Conservation (phyloP, 2,329 filamentous ascomycete species). For the Penicillium expansum region DNA sequence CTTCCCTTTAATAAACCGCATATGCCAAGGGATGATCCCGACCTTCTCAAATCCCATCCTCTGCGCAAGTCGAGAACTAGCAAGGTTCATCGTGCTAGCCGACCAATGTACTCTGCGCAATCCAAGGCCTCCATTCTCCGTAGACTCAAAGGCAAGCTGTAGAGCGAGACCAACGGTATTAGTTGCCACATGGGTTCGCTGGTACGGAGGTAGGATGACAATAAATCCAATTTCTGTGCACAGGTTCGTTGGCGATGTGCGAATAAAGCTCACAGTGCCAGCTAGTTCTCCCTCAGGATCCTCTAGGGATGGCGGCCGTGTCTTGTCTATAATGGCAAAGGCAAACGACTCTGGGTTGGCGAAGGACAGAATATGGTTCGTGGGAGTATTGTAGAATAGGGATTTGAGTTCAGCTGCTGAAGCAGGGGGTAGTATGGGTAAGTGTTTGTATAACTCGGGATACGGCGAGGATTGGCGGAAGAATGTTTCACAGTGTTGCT, state of each 20-base stretch:
- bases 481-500: slow-evolving; percentile 13
- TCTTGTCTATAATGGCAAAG: slow-evolving; percentile 21
- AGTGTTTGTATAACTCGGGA: slow-evolving; percentile 18
- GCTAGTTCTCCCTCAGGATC: slow-evolving; percentile 20
- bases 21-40: slow-evolving; percentile 17
- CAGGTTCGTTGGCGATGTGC: slow-evolving; percentile 9
- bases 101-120: slow-evolving; percentile 16
- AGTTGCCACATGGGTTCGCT: slow-evolving; percentile 17
- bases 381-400: slow-evolving; percentile 5
- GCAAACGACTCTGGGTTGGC: slow-evolving; percentile 17
- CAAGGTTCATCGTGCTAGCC: slow-evolving; percentile 16
- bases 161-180: slow-evolving; percentile 16
- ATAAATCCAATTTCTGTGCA: slow-evolving; percentile 20
- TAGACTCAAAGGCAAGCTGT: slow-evolving; percentile 5
- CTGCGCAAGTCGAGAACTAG: slow-evolving; percentile 16
- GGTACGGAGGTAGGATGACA: slow-evolving; percentile 19
- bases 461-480: slow-evolving; percentile 10
- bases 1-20: slow-evolving; percentile 17
- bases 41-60: slow-evolving; percentile 19
- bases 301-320: slow-evolving; percentile 11
- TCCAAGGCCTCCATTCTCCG: slow-evolving; percentile 12
- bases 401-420: slow-evolving; percentile 10
- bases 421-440: slow-evolving; percentile 8
- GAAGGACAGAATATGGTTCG: slow-evolving; percentile 15
- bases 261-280: slow-evolving; percentile 17